Evolutionary conservation across 2,329 filamentous ascomycete genomes (phyloP), one percentile per base, ranked within the genome.

Genomic region (Massarina eburnea): DNA sequence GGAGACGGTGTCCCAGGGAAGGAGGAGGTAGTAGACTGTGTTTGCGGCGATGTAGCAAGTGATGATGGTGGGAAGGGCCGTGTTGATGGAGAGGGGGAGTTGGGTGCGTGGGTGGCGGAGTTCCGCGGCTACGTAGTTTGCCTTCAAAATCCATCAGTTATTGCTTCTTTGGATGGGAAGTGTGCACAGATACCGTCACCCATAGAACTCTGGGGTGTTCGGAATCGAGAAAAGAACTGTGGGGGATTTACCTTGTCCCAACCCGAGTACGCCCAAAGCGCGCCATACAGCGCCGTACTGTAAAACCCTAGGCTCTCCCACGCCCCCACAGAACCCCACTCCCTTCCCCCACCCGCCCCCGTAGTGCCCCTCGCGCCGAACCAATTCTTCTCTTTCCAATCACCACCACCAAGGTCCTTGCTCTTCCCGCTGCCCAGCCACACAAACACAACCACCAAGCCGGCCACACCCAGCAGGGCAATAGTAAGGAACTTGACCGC

Each of bases 251-350:
- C 64, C 57, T 70, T 70, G 24, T 70, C 67, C 67, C 67, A 70
- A 2, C 67, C 67, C 2, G 65, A 68, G 40, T 69, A 70, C 8
- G 65, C 66, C 59, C 58, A 64, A 3, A 67, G 45, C 3, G 60
- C 57, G 14, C 57, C 74, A 59, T 54, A 80, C 73, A 86, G 2
- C 78, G 66, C 14, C 72, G 81, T 8, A 72, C 81, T 62, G 80
- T 84, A 34, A 80, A 83, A 80, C 0, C 83, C 83, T 9, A 85
- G 72, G 17, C 78, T 72, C 51, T 83, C 78, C 83, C 82, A 85
- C 20, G 70, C 63, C 8, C 73, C 70, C 18, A 84, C 52, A 2
- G 54, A 45, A 1, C 41, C 58, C 68, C 68, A 71, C 33, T 70
- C 61, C 1, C 22, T 53, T 2, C 45, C 52, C 4, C 67, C 67